Conservation (phyloP, 2,329 filamentous ascomycete genomes). For the Mollisia scopiformis region DNA sequence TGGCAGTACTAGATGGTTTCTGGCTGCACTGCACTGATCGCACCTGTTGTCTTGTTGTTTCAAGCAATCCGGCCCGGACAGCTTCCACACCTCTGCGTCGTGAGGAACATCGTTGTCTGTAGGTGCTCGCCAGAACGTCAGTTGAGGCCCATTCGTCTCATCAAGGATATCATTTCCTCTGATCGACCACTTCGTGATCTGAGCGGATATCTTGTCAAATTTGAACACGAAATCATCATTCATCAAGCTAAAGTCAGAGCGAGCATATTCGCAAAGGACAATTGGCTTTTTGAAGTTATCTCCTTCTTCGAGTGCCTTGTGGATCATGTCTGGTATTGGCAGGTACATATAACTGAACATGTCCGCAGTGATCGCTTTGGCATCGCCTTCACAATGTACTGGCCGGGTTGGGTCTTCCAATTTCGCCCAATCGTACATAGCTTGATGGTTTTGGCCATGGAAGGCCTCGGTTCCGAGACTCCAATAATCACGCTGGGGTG, state of each 20-base stretch:
- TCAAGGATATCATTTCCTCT: conserved; percentile 22
- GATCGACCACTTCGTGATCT: conserved; percentile 11
- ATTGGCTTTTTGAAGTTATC: conserved; percentile 53
- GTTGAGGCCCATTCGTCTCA: conserved; percentile 42
- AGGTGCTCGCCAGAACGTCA: conserved; percentile 64
- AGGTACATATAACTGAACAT: conserved; percentile 62
- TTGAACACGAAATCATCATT: conserved; percentile 13
- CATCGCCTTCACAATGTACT: conserved; percentile 61
- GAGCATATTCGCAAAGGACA: conserved; percentile 59
- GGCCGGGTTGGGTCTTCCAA: conserved; percentile 51
- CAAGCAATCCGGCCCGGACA: conserved; percentile 51
- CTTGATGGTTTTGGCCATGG: conserved; percentile 68
- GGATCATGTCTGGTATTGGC: conserved; percentile 45
- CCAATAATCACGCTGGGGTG: conserved; percentile 75
- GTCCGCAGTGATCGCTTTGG: conserved; percentile 52
- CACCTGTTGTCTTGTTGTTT: conserved; percentile 49
- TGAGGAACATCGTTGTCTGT: conserved; percentile 66
- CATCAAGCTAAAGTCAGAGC: background rate
- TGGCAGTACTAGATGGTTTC: conserved; percentile 35
- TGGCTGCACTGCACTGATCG: conserved; percentile 42
- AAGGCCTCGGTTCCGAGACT: conserved; percentile 75
- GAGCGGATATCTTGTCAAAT: conserved; percentile 9
- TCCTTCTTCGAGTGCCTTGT: conserved; percentile 43
- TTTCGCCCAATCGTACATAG: conserved; percentile 65
- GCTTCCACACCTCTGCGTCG: conserved; percentile 60